These are phyloP conservation scores for Nannizziopsis barbatae DNA, from an alignment of 2,329 filamentous ascomycete genomes.

Conservation along the genomic window DNA sequence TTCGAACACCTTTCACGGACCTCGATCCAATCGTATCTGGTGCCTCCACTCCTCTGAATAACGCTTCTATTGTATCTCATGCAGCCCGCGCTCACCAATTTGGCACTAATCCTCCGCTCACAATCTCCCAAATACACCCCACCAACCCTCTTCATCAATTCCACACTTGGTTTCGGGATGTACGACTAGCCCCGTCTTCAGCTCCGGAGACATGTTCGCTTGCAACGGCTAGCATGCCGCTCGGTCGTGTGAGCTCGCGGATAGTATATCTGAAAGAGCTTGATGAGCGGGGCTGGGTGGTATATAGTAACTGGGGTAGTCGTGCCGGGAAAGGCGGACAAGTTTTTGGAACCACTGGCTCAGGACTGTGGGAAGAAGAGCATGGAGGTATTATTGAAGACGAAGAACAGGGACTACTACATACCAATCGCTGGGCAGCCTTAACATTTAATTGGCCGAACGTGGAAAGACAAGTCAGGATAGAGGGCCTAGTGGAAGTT, in stretches of 20 bases:
- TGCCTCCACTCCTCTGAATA: slow-evolving; percentile 28
- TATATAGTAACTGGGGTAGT: slow-evolving; percentile 86
- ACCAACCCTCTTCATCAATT: slow-evolving; percentile 67
- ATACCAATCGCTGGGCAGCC: slow-evolving; percentile 60
- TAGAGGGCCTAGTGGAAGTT: slow-evolving; percentile 66
- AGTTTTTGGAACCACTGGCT: slow-evolving; percentile 25
- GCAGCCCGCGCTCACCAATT: slow-evolving; percentile 36
- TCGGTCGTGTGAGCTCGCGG: slow-evolving; percentile 71
- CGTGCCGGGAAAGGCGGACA: slow-evolving; percentile 41
- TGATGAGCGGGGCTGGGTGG: slow-evolving; percentile 68
- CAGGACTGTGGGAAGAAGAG: slow-evolving; percentile 14
- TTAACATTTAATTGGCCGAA: slow-evolving; percentile 86
- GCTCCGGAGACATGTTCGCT: slow-evolving; percentile 85
- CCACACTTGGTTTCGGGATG: slow-evolving; percentile 73
- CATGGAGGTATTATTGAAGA: slow-evolving; percentile 7
- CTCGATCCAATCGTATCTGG: slow-evolving; percentile 20
- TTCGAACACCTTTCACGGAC: slow-evolving; percentile 1
- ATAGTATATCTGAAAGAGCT: slow-evolving; percentile 94
- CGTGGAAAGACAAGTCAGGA: slow-evolving; percentile 77
- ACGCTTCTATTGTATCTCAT: slow-evolving; percentile 27
- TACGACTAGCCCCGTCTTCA: slow-evolving; percentile 49
- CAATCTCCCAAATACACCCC: slow-evolving; percentile 32
- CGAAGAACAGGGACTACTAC: slow-evolving; percentile 15
- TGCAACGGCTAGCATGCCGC: slow-evolving; percentile 71
- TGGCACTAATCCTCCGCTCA: slow-evolving; percentile 33